Evolutionary conservation across 805 yeast genomes (phyloP), one percentile per base, ranked within the genome.

Genomic region (Ogataea neopini): DNA sequence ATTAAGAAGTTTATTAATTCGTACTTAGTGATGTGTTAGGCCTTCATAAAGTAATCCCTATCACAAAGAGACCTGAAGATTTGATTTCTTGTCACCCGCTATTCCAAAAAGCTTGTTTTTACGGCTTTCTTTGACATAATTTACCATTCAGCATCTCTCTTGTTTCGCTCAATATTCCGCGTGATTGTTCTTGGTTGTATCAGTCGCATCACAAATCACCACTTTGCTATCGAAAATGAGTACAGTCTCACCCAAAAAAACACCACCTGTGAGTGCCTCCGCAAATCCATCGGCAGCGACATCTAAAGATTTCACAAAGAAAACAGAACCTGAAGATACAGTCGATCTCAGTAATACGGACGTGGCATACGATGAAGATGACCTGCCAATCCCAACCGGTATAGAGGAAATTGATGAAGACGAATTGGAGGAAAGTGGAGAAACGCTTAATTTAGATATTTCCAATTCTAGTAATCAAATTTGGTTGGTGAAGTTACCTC

Each of bases 401-500:
- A 68, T 67, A 19, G 70, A 63, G 32, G 69, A 64, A 13, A 54
- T 67, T 4, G 63, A 66, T 40, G 72, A 64, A 47, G 54, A 63
- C 25, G 62, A 63, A 47, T 57, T 70, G 62, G 56, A 79, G 63
- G 60, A 60, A 25, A 56, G 68, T 50, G 73, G 85, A 58, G 96
- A 86, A 67, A 76, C 88, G 11, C 74, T 91, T 25, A 95, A 94
- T 64, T 73, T 94, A 66, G 88, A 90, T 61, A 67, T 90, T 43
- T 52, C 73, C 1, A 71, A 73, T 25, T 80, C 84, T 13, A 74
- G 69, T 40, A 84, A 86, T 59, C 89, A 89, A 56, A 84, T 94
- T 35, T 94, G 98, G 99, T 73, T 94, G 18, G 96, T 94, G 19
- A 80, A 94, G 57, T 71, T 94, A 60, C 98, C 99, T 1, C 82